phyloP scores from a whole-genome alignment of 139 green algal genomes.

The Coccomyxa sp. region DNA sequence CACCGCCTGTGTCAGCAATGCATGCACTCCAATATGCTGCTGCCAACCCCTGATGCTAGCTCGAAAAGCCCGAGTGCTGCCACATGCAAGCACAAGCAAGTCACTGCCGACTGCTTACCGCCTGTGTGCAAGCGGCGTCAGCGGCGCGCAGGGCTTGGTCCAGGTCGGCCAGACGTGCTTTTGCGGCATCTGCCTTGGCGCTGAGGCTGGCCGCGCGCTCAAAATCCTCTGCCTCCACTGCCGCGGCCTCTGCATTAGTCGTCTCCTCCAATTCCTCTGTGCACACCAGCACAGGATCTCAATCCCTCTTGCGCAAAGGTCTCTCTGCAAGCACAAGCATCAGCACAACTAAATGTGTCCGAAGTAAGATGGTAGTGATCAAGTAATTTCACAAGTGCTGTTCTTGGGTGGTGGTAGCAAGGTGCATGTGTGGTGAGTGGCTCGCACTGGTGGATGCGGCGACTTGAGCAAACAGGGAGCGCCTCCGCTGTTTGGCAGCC shows the following conservation, averaged over 20 bases:
- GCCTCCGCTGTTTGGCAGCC: background rate
- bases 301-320: background rate
- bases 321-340: background rate
- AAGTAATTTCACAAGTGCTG: too few relatives aligned
- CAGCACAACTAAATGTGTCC: too few relatives aligned
- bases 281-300: background rate
- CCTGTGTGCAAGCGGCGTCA: background rate
- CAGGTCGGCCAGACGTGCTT: background rate
- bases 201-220: constrained; percentile 40
- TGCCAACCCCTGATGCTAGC: too few relatives aligned
- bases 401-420: background rate
- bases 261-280: constrained; percentile 13
- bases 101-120: background rate
- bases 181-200: constrained; percentile 21
- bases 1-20: too few relatives aligned
- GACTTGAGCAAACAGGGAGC: background rate
- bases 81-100: too few relatives aligned
- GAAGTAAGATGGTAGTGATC: too few relatives aligned
- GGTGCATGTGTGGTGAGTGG: background rate
- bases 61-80: too few relatives aligned
- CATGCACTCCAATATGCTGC: too few relatives aligned
- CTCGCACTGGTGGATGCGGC: background rate
- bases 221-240: constrained; percentile 50
- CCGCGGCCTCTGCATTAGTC: constrained; percentile 19
- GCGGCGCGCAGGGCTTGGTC: background rate